These are phyloP conservation scores for Dioscorea dumetorum DNA, from an alignment of 106 monocot genomes.

Conservation along the genomic window DNA sequence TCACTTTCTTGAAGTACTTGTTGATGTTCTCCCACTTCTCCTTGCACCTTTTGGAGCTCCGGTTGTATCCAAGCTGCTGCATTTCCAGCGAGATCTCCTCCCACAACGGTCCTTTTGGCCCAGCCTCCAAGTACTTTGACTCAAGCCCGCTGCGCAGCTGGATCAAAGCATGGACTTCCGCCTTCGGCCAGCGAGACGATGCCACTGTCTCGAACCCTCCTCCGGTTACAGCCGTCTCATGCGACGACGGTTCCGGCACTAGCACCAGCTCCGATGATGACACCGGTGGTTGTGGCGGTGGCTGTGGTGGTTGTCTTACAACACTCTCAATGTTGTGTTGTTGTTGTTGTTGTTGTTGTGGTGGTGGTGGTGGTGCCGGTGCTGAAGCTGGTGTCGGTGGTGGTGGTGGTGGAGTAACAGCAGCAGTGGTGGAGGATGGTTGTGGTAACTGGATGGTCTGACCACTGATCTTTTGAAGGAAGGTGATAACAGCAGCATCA, in stretches of 20 bases:
- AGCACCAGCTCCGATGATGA: slow-evolving; percentile 9
- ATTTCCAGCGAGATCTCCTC: slow-evolving; percentile 73
- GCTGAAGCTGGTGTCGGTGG: background rate
- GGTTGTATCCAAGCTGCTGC: slow-evolving; percentile 51
- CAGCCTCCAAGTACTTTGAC: slow-evolving; percentile 52
- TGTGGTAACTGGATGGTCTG: slow-evolving; percentile 26
- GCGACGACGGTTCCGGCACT: background rate
- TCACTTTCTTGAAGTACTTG: slow-evolving; percentile 95
- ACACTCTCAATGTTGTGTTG: no score
- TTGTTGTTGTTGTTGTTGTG: background rate
- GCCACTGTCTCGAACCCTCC: slow-evolving; percentile 9
- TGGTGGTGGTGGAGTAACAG: background rate
- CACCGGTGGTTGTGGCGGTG: background rate
- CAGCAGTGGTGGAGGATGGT: slow-evolving; percentile 5
- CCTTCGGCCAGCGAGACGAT: slow-evolving; percentile 70
- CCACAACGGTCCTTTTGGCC: slow-evolving; percentile 83
- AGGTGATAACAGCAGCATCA: slow-evolving; percentile 56
- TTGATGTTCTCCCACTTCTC: slow-evolving; percentile 99
- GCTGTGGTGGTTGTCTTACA: slow-evolving; percentile 1
- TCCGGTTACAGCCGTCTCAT: background rate
- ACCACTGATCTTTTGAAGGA: slow-evolving; percentile 59
- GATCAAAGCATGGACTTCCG: slow-evolving; percentile 72
- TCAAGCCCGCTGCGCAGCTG: slow-evolving; percentile 51
- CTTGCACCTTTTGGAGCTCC: slow-evolving; percentile 79
- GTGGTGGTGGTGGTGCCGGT: slow-evolving; percentile 1